Evolutionary conservation across 129 eudicot species (phyloP), one percentile per base, ranked within the genome.

Genomic region (Flaveria brownii): DNA sequence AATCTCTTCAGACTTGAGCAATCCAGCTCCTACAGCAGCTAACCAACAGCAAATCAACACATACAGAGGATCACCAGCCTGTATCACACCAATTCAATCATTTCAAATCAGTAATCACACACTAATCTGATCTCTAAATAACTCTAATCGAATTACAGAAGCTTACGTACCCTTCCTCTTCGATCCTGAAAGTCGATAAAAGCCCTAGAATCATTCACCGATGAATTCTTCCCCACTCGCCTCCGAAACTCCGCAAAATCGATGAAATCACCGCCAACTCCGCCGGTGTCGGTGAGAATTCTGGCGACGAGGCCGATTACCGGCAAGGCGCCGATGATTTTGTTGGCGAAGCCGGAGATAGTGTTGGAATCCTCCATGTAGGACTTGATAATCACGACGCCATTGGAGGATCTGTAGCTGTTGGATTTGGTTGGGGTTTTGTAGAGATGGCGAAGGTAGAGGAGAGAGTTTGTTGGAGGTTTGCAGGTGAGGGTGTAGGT

Each of bases 1-100:
- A 55, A 94, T 94, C 84, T 94, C 98, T 86, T 94, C 98, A 7
- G 98, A 88, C 77, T 94, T 94, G 33, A 94, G 89, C 75, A 94
- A 80, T 57, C 98, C 98, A 69, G 98, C 98, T 59, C 98, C 98
- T 30, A 94, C 74, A 17, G 98, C 97, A 68, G 98, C 98, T 84
- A 94, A 68, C 98, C 98, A 94, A 63, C 98, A 94, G 83, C 97
- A 94, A 55, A 89, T 77, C 79, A 94, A 77, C 73, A 94, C 98
- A 71, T 94, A 84, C 42, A 91, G 59, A 47, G 98, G 91, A 57
- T 94, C 98, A 50, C 98, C 98, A 79, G 91, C 84, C 98, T 94
- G 52, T 78, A 36, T 41, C 81, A 54, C 54, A 46, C 30, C 62
- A n/a, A 57, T 23, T 9, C 52, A 1, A 57, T 12, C 49, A 16